A percentile compares a stretch with the other conserved stretches of the same genome.
These are phyloP conservation scores for Byssoonygena ceratinophila DNA, from an alignment of 2,329 filamentous ascomycete species.

Conservation along the genomic window DNA sequence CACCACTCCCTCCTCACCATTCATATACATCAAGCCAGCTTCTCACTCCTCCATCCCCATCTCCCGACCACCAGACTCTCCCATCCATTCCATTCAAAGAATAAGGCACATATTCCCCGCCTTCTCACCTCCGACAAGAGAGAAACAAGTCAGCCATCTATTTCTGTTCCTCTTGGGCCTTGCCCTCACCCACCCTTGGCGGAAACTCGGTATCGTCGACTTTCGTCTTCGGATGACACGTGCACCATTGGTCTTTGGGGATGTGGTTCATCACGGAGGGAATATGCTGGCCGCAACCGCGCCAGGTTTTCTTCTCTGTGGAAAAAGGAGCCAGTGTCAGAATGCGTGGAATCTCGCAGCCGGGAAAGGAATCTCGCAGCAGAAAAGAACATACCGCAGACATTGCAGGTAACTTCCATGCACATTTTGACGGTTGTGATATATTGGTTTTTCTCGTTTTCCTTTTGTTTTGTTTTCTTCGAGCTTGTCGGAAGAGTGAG, in stretches of 20 bases:
- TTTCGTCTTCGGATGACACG: slow-evolving; percentile 45
- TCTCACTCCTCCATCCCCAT: no score
- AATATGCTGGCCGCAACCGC: slow-evolving; percentile 44
- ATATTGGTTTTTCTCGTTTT: background rate
- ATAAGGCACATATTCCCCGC: slow-evolving; percentile 3
- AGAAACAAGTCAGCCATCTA: slow-evolving; percentile 1
- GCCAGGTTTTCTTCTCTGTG: slow-evolving; percentile 44
- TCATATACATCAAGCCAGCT: no score
- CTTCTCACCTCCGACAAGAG: background rate
- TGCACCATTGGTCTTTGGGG: slow-evolving; percentile 44
- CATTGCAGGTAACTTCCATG: slow-evolving; percentile 12
- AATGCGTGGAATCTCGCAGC: no score
- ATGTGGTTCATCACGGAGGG: slow-evolving; percentile 45
- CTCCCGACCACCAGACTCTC: no score
- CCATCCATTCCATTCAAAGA: background rate
- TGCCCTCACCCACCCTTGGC: slow-evolving; percentile 37
- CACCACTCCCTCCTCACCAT: no score
- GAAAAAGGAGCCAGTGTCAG: background rate
- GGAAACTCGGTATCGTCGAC: slow-evolving; percentile 45
- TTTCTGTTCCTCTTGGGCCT: slow-evolving; percentile 5
- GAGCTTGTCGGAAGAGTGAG: no score
- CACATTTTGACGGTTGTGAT: slow-evolving; percentile 16
- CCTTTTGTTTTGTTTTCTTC: background rate
- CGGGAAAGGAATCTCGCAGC: background rate
- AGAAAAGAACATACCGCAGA: slow-evolving; percentile 12